Conservation (phyloP, 2,329 filamentous ascomycete species). For the Trichoderma koningiopsis region DNA sequence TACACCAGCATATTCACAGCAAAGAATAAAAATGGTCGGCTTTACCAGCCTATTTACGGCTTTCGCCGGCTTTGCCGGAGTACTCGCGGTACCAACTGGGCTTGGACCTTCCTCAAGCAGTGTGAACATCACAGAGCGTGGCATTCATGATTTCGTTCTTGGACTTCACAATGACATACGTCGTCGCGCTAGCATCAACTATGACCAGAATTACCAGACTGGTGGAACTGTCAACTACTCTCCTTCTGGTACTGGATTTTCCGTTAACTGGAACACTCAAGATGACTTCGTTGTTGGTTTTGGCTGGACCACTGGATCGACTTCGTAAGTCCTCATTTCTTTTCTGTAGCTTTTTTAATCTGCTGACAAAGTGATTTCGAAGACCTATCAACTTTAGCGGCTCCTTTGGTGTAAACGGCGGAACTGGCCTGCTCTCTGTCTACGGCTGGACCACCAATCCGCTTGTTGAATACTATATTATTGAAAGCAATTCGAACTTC, state of each 20-base stretch:
- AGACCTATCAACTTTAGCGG: constrained; percentile 19
- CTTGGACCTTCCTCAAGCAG: background rate
- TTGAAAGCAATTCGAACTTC: constrained; percentile 44
- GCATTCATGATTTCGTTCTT: constrained; percentile 16
- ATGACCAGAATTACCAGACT: constrained; percentile 29
- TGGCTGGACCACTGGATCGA: constrained; percentile 26
- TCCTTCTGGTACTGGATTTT: constrained; percentile 26
- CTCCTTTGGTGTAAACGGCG: constrained; percentile 29
- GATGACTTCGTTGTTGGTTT: constrained; percentile 30
- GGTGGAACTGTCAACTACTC: constrained; percentile 28
- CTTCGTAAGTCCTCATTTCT: constrained; percentile 1
- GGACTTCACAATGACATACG: constrained; percentile 5
- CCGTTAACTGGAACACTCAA: constrained; percentile 27
- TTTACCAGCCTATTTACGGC: background rate
- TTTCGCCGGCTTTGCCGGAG: background rate
- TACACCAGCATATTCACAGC: background rate
- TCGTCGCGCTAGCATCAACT: constrained; percentile 27
- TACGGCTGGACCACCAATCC: constrained; percentile 45
- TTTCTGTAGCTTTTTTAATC: background rate
- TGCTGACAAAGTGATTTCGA: background rate
- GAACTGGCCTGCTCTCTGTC: constrained; percentile 42
- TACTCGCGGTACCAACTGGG: background rate
- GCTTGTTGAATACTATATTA: constrained; percentile 43
- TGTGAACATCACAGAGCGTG: constrained; percentile 17
- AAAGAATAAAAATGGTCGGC: constrained; percentile 9